Percentiles rank a stretch among this genome's conserved stretches.
Evolutionary conservation across 192 early-diverging fungal species (phyloP).

Genomic region (Oehlia diaphana): DNA sequence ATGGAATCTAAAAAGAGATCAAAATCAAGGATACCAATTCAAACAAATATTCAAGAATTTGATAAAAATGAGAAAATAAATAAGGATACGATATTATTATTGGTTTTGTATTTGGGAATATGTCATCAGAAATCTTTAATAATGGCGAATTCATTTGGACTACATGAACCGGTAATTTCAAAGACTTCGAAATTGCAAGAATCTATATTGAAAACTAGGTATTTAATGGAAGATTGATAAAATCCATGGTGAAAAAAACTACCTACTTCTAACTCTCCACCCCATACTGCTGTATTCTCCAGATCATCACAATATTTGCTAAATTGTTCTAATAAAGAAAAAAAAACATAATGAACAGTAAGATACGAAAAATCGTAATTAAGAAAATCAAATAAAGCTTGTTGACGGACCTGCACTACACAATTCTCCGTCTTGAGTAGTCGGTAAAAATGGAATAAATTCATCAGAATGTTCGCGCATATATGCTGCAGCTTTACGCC

Average conservation of each 20-base stretch:
- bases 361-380: neutral
- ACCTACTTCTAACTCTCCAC: slow-evolving; percentile 86
- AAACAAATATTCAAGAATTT: neutral
- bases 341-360: neutral
- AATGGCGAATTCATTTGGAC: slow-evolving; percentile 80
- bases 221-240: too few relatives aligned
- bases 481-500: slow-evolving; percentile 72
- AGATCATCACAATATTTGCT: slow-evolving; percentile 74
- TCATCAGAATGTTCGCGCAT: slow-evolving; percentile 83
- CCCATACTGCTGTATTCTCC: slow-evolving; percentile 86
- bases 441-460: slow-evolving; percentile 83
- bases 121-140: slow-evolving; percentile 79
- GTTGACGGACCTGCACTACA: slow-evolving; percentile 48
- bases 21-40: neutral
- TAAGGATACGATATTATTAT: slow-evolving; percentile 72
- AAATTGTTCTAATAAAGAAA: slow-evolving; percentile 60
- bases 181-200: slow-evolving; percentile 71
- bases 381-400: neutral
- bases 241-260: neutral
- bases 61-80: neutral
- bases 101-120: slow-evolving; percentile 54
- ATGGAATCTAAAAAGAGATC: slow-evolving; percentile 64
- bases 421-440: slow-evolving; percentile 79
- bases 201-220: slow-evolving; percentile 48
- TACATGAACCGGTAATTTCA: slow-evolving; percentile 80